These are phyloP conservation scores for Babesia ovata DNA, from an alignment of 169 alveolate genomes.

Conservation along the genomic window DNA sequence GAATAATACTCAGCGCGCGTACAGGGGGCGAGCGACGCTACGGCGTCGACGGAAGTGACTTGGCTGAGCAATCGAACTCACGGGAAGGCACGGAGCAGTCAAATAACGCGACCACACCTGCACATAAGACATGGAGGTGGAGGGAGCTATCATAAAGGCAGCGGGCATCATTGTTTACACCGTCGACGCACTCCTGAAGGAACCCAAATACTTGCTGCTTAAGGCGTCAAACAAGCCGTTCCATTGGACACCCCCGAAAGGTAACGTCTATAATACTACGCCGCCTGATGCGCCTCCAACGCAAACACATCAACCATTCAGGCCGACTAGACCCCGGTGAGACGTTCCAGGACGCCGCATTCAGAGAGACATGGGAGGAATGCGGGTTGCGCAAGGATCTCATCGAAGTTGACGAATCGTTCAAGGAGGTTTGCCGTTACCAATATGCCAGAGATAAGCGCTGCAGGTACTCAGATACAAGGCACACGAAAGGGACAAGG, in stretches of 20 bases:
- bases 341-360: constrained; percentile 70
- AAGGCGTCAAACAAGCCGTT: constrained; percentile 72
- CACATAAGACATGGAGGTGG: constrained; percentile 1
- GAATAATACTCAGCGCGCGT: too few species aligned
- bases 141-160: constrained; percentile 41
- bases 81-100: too few species aligned
- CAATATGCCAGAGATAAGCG: constrained; percentile 5
- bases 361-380: constrained; percentile 77
- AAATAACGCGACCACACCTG: neutral
- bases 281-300: too few species aligned
- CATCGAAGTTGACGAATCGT: constrained; percentile 60
- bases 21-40: too few species aligned
- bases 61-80: too few species aligned
- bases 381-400: constrained; percentile 65
- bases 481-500: constrained; percentile 71
- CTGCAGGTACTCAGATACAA: constrained; percentile 62
- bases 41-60: too few species aligned
- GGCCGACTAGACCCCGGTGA: constrained; percentile 74
- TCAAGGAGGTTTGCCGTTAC: constrained; percentile 53
- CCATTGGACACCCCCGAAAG: constrained; percentile 84
- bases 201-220: constrained; percentile 68
- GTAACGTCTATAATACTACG: constrained; percentile 24
- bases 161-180: constrained; percentile 64
- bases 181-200: constrained; percentile 2
- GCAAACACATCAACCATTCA: neutral